Base-by-base conservation (phyloP, 192 early-diverging fungal species). In the Umbelopsis sp. region DNA sequence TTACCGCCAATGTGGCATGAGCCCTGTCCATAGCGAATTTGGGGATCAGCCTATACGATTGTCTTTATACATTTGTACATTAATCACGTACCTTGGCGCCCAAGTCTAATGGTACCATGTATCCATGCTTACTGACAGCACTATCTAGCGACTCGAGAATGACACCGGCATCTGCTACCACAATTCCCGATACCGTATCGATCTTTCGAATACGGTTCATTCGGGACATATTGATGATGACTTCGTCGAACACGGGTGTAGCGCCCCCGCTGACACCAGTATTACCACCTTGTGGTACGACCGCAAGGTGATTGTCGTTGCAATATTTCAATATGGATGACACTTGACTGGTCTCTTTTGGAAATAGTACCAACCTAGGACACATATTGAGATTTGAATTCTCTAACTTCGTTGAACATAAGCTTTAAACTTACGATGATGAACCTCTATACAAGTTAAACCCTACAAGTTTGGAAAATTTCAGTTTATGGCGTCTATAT, bases 1-100 rank as follows among this genome's bases (percentile, higher is more conserved):
- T 99, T 99, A 64, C 97, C 97, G 49, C 97, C 97, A 66, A 99
- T 93, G 55, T 97, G 95, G 78, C 96, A 98, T 68, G 90, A 93
- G 44, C 81, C 83, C 55, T 61, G 5, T 41, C 10, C 37, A 41
- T 9, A 10, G 37, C 5, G 18, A 16, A 49, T 49, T 30, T 21
- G 20, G 12, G 1, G 55, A 35, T 25, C 27, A 13, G 25, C 13
- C 8, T 37, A 25, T 35, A 35, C 33, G 2, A 33, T 61, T 12
- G 51, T 23, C 10, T 6, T 0, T 21, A 52, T 9, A 25, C 10
- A 21, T 13, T 8, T 9, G 5, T 1, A 8, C 25, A 52, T 52
- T 11, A 23, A 25, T 25, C 87, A 89, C 4, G 30, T 61, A 61
- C 55, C 74, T 94, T 94, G 3, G 92, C 91, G 18, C 91, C 93